Percentiles rank a stretch among this genome's conserved stretches.
phyloP scores from a whole-genome alignment of 306 rosid species.

The Cyclanthera cordifolia region DNA sequence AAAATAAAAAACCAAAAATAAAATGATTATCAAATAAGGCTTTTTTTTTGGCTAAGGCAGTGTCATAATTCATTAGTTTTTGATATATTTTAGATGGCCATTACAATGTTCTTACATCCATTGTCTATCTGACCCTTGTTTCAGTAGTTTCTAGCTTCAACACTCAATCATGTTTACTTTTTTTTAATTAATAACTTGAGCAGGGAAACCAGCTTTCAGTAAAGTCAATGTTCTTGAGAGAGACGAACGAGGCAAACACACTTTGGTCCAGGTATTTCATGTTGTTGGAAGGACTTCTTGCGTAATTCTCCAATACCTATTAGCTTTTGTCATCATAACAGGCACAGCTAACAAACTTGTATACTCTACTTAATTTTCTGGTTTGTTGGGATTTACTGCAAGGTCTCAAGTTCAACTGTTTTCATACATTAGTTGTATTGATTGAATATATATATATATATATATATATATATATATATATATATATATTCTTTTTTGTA shows the following conservation, averaged over 20 bases:
- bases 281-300: background rate
- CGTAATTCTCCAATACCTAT: no score
- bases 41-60: background rate
- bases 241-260: constrained; percentile 39
- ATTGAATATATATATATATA: no score
- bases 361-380: background rate
- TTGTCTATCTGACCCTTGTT: background rate
- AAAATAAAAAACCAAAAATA: no score
- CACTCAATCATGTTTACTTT: background rate
- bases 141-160: background rate
- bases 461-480: no score
- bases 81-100: background rate
- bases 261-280: constrained; percentile 60
- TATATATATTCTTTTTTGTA: no score
- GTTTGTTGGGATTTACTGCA: background rate
- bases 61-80: background rate
- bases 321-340: background rate
- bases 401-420: constrained; percentile 3
- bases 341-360: background rate
- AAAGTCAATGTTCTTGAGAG: constrained; percentile 58
- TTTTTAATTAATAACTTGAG: constrained; percentile 14
- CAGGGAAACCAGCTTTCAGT: constrained; percentile 86
- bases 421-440: background rate
- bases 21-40: no score
- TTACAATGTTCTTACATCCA: background rate